A percentile compares a stretch with the other conserved stretches of the same genome.
Evolutionary conservation across 148 eudicot species (phyloP).

Genomic region (Silene conica): DNA sequence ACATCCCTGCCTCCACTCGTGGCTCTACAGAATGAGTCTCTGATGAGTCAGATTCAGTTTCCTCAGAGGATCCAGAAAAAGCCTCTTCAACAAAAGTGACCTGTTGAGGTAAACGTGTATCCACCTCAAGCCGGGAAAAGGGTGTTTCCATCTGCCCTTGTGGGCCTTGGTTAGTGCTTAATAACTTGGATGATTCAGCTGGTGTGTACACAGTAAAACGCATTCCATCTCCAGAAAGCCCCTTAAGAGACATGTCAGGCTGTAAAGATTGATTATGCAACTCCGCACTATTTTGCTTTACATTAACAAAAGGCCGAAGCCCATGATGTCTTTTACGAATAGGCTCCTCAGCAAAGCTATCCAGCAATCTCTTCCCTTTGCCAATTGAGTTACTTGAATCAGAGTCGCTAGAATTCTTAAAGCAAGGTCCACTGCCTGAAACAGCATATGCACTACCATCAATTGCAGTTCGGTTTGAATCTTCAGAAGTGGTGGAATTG

Average conservation of each 20-base stretch:
- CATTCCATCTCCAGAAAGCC: conserved; percentile 34
- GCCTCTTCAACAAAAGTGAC: conserved; percentile 40
- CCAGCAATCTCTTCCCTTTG: conserved; percentile 42
- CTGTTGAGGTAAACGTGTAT: conserved; percentile 26
- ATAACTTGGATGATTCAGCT: conserved; percentile 32
- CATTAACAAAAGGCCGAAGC: conserved; percentile 41
- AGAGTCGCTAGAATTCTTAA: conserved; percentile 28
- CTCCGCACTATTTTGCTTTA: conserved; percentile 36
- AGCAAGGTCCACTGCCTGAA: conserved; percentile 27
- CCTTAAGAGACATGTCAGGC: conserved; percentile 39
- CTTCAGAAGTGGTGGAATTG: conserved; percentile 32
- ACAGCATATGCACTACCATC: conserved; percentile 31
- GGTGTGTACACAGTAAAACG: conserved; percentile 32
- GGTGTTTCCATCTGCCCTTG: conserved; percentile 31
- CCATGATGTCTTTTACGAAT: conserved; percentile 45
- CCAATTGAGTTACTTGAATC: conserved; percentile 30
- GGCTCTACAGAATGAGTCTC: conserved; percentile 55
- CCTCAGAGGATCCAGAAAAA: conserved; percentile 58
- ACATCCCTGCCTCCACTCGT: conserved; percentile 40
- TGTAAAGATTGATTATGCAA: conserved; percentile 35
- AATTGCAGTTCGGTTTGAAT: conserved; percentile 26
- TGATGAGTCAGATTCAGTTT: conserved; percentile 81
- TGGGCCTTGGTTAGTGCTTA: conserved; percentile 27
- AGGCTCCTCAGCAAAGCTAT: conserved; percentile 37
- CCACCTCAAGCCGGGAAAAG: conserved; percentile 33